Conservation (phyloP, 805 yeast genomes). For the Maudiozyma barnettii region DNA sequence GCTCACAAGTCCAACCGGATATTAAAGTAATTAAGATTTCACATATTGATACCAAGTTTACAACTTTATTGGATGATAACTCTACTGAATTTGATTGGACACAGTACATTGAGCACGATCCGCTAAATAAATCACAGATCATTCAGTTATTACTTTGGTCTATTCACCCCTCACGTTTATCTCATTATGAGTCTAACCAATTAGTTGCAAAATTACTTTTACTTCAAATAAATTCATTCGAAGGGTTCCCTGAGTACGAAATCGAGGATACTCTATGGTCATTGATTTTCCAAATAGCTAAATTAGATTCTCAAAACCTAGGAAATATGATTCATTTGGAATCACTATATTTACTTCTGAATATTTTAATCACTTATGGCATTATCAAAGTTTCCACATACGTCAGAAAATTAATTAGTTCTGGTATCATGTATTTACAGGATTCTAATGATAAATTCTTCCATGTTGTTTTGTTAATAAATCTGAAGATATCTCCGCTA, state of each 20-base stretch:
- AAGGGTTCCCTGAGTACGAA: slow-evolving; percentile 25
- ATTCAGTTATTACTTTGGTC: slow-evolving; percentile 27
- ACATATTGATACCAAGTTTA: slow-evolving; percentile 18
- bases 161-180: slow-evolving; percentile 22
- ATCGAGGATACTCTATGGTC: slow-evolving; percentile 31
- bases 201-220: slow-evolving; percentile 24
- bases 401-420: slow-evolving; percentile 70
- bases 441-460: slow-evolving; percentile 41
- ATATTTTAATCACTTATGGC: slow-evolving; percentile 33
- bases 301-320: slow-evolving; percentile 24
- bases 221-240: slow-evolving; percentile 21
- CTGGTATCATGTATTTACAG: slow-evolving; percentile 67
- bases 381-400: slow-evolving; percentile 47
- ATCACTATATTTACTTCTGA: slow-evolving; percentile 37
- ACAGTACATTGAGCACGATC: slow-evolving; percentile 22
- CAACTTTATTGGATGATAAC: slow-evolving; percentile 21
- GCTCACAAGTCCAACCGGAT: slow-evolving; percentile 8
- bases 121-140: slow-evolving; percentile 16
- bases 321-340: slow-evolving; percentile 19
- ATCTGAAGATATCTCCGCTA: slow-evolving; percentile 43
- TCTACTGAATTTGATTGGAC: slow-evolving; percentile 26
- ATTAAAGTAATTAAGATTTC: slow-evolving; percentile 24
- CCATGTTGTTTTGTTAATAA: slow-evolving; percentile 49
- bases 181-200: slow-evolving; percentile 26
- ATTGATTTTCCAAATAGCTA: slow-evolving; percentile 31